Evolutionary conservation across 129 eudicot species (phyloP), one percentile per base, ranked within the genome.

Genomic region (Oenanthe sinensis): DNA sequence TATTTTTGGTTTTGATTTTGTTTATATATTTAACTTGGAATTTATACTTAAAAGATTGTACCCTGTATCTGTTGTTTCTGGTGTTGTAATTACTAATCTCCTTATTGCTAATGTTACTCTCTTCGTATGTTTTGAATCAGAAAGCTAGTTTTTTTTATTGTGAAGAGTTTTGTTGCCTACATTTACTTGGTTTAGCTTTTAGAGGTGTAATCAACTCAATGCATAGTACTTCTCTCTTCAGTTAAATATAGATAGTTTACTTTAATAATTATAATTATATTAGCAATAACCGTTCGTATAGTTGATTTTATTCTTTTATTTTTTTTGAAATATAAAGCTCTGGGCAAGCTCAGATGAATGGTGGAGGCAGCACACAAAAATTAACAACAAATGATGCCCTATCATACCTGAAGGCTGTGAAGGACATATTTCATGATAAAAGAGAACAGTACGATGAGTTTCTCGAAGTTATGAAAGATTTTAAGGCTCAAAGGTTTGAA

Each of bases 391-490:
- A 68, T 82, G 97, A 90, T 79, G 99, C 96, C 78, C 77, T 90
- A 78, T 54, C 86, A 10, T 95, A 95, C 89, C 92, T 95, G 69
- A 92, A 90, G 85, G 79, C 86, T 13, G 96, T 92, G 79, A 95
- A 82, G 87, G 95, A 92, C 68, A 85, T 82, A 75, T 92, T 92
- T 87, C 84, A 50, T 33, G 97, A 95, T 67, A 83, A 69, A 58
- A 82, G 68, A 80, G 95, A 92, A 76, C 90, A 80, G 75, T 95
- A 95, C 85, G 87, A 82, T 15, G 96, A 95, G 75, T 95, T 95
- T 87, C 89, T 95, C 76, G 96, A 92, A 72, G 90, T 92, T 65
- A 90, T 95, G 99, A 92, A 87, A 82, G 96, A 88, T 79, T 95
- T 90, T 79, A 90, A 85, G 88, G 87, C 92, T 50, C 92, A 90